Base-by-base conservation (phyloP, 2,329 filamentous ascomycete genomes). In the Phialocephala sp. region DNA sequence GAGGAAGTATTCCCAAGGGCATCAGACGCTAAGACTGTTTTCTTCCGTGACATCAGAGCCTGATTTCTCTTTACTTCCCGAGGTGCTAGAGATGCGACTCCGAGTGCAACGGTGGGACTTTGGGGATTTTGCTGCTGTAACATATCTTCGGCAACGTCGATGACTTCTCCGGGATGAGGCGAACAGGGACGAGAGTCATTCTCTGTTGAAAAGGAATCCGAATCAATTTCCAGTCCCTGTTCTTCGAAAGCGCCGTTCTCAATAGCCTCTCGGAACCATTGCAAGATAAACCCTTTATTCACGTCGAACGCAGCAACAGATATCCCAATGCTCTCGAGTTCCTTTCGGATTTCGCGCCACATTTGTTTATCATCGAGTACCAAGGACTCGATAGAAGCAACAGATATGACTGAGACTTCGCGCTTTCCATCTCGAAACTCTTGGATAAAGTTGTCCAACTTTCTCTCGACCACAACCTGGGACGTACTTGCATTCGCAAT, bases 291-390 rank as follows among this genome's bases (percentile, higher is more conserved):
- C 11, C 12, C 22, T 22, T 54, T 64, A 24, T 64, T 59, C 36
- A 12, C 37, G 22, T 61, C 58, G 32, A 65, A 61, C 18, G 52
- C 50, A 36, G 47, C 59, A 4, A 61, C n/a, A n/a, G 63, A 57
- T 14, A 65, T 65, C 8, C 63, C 63, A 32, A 61, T 50, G 43
- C 45, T 52, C 55, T 65, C 50, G 8, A 65, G 59, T 52, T 65
- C 58, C 37, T 65, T 65, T n/a, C 37, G 35, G 37, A 65, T 56
- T 8, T 27, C 32, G 27, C 50, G 47, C 62, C 63, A 65, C 8
- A 50, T 50, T 32, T 41, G 27, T 39, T 58, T 32, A 18, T 65
- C 63, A 55, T 61, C 52, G n/a, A 47, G 12, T 8, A 36, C 12
- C 12, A 65, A 37, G 2, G 59, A 57, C 9, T 65, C 63, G n/a